phyloP scores from a whole-genome alignment of 371 early-diverging fungal genomes.

The Lichtheimia hyalospora region DNA sequence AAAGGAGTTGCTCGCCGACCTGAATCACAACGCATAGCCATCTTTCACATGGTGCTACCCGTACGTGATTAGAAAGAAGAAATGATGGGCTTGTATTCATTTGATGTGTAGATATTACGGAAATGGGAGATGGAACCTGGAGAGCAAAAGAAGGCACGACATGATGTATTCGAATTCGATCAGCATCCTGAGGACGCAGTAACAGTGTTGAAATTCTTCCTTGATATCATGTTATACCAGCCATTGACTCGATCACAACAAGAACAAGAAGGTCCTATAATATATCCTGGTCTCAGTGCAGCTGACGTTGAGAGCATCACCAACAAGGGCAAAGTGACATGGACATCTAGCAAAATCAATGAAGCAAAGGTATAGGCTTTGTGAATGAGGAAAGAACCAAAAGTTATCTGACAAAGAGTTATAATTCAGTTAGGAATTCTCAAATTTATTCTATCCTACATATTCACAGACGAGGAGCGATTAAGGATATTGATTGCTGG shows the following conservation, averaged over 20 bases:
- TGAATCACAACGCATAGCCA: conserved; percentile 53
- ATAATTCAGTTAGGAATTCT: conserved; percentile 36
- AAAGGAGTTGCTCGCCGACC: conserved; percentile 58
- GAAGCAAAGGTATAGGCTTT: conserved; percentile 38
- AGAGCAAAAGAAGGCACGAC: conserved; percentile 41
- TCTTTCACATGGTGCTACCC: conserved; percentile 66
- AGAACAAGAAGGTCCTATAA: conserved; percentile 13
- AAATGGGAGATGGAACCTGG: conserved; percentile 54
- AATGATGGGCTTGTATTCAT: neutral
- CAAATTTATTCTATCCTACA: conserved; percentile 37
- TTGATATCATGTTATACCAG: conserved; percentile 71
- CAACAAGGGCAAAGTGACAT: conserved; percentile 64
- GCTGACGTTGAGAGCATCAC: conserved; percentile 58
- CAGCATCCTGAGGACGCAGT: conserved; percentile 53
- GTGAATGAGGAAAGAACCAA: neutral
- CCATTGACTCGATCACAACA: conserved; percentile 21
- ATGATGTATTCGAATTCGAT: conserved; percentile 59
- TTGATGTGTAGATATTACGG: conserved; percentile 42
- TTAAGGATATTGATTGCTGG: conserved; percentile 65
- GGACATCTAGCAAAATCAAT: conserved; percentile 51
- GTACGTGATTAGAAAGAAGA: conserved; percentile 29
- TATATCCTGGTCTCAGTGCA: conserved; percentile 44
- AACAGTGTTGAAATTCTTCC: conserved; percentile 56
- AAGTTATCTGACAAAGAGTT: neutral
- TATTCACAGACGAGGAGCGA: conserved; percentile 51